Base-by-base conservation (phyloP, 345 rosid species). In the Citrus inodora region DNA sequence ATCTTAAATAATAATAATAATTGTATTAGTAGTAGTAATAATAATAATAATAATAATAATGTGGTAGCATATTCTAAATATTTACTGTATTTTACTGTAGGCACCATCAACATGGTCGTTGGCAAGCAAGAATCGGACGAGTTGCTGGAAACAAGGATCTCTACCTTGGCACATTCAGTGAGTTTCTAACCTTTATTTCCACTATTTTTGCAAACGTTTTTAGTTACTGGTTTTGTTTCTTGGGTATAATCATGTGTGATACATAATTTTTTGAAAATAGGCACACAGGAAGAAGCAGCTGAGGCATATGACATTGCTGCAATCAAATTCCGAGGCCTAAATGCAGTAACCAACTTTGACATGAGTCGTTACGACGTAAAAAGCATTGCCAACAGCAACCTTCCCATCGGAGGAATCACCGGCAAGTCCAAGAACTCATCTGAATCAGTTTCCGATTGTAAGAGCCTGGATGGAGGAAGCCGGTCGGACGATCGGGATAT, bases 101-200 rank as follows among this genome's bases (percentile, higher is more conserved):
- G 86, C 99, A 95, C 76, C 98, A 95, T 88, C 99, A 95, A 83
- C 99, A 95, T 68, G 98, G 99, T 74, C 79, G 99, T 73, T 95
- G 99, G 98, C 99, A 95, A 79, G 99, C 99, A 42, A 90, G 99
- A 73, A 95, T 95, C 0, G 99, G 99, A 13, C 87, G 99, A 83
- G 99, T 95, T 42, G 99, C 99, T 0, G 99, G 99, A 74, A 95
- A 95, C 87, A 95, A 93, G 80, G 99, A 95, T 84, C 98, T 95
- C 70, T 95, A 95, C 76, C 98, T 95, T 4, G 99, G 99, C 83
- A 95, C 99, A 58, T 95, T 93, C 76, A 90, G 99, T 95, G 83
- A 88, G 95, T 87, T 65, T 67, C 9, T 66, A 6, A 38, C 46
- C 61, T n/a, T 7, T 10, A 17, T 51, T 16, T 51, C 22, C 56